These are phyloP conservation scores for Tilletiaria anomala DNA, from an alignment of 1,284 basidiomycete genomes.

Conservation along the genomic window DNA sequence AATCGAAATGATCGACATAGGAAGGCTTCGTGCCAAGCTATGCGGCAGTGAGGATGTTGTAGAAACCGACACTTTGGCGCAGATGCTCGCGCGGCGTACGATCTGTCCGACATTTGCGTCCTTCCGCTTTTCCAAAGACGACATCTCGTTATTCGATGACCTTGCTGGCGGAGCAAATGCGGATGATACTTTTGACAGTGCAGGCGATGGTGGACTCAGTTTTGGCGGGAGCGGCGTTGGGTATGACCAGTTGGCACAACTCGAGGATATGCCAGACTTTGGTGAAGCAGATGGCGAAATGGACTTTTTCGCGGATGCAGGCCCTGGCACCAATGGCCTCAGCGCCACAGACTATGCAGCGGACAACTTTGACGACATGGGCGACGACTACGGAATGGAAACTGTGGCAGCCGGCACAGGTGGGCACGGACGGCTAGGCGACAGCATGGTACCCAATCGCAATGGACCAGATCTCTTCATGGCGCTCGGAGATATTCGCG, in stretches of 20 bases:
- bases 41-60: conserved; percentile 9
- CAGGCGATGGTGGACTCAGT: no score
- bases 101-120: conserved; percentile 25
- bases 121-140: conserved; percentile 26
- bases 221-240: no score
- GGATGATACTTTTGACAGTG: no score
- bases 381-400: not conserved
- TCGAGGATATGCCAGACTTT: no score
- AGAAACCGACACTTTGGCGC: conserved; percentile 5
- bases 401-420: not conserved
- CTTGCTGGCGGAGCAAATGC: no score
- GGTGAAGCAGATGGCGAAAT: conserved; percentile 39
- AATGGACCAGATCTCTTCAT: conserved; percentile 63
- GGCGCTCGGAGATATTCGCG: conserved; percentile 48
- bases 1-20: conserved; percentile 11
- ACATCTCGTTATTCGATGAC: conserved; percentile 22
- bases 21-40: conserved; percentile 18
- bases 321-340: conserved; percentile 1
- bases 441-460: no score
- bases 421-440: conserved; percentile 39
- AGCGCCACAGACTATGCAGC: not conserved
- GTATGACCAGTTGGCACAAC: no score
- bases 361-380: not conserved
- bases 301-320: conserved; percentile 43
- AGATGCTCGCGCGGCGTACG: conserved; percentile 16